phyloP scores from a whole-genome alignment of 2,329 filamentous ascomycete genomes.

The Hymenoscyphus repandus region DNA sequence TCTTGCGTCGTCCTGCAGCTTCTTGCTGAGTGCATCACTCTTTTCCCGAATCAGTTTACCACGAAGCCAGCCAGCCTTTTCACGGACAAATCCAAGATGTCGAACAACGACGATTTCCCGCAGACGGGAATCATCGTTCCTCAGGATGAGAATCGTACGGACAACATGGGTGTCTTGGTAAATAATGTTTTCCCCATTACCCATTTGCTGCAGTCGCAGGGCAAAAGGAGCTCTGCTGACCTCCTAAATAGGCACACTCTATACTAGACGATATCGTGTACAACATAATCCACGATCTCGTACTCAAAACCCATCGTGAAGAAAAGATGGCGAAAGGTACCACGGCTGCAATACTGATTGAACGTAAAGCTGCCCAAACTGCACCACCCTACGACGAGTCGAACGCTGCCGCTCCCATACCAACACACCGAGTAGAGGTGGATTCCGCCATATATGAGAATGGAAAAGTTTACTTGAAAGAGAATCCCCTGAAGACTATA shows the following conservation, averaged over 20 bases:
- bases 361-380: conserved; percentile 40
- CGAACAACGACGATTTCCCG: conserved; percentile 24
- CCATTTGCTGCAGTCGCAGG: conserved; percentile 11
- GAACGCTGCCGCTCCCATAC: conserved; percentile 43
- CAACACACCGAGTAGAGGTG: conserved; percentile 49
- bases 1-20: conserved; percentile 19
- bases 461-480: conserved; percentile 62
- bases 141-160: conserved; percentile 37
- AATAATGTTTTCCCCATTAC: conserved; percentile 27
- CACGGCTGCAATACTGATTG: conserved; percentile 58
- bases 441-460: conserved; percentile 67
- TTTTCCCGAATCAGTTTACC: conserved; percentile 14
- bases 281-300: conserved; percentile 70
- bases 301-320: conserved; percentile 69
- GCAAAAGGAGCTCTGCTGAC: conserved; percentile 16
- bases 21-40: conserved; percentile 16
- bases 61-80: conserved; percentile 7
- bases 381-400: conserved; percentile 32
- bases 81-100: conserved; percentile 19
- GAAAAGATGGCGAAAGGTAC: conserved; percentile 70
- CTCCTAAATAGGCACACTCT: conserved; percentile 46
- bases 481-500: conserved; percentile 67
- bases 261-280: conserved; percentile 71
- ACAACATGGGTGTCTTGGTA: conserved; percentile 55
- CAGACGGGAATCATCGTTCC: conserved; percentile 45